These are phyloP conservation scores for Adenanthera pavonina DNA, from an alignment of 306 rosid species.

Conservation along the genomic window DNA sequence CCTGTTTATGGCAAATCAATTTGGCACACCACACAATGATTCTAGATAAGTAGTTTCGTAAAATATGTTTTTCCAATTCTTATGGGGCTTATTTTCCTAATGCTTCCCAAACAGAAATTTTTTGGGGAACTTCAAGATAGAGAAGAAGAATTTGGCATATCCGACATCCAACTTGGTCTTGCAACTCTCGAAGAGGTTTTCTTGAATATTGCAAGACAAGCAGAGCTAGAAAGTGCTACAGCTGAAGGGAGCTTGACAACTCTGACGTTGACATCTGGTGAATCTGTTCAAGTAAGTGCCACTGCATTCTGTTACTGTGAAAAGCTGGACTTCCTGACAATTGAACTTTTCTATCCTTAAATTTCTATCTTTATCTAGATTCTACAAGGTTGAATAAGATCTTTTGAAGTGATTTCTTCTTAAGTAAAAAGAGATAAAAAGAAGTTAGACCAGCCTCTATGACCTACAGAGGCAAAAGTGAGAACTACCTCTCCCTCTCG, in stretches of 20 bases:
- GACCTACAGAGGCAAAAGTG: not conserved
- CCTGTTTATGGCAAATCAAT: slow-evolving; percentile 25
- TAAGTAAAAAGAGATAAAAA: not conserved
- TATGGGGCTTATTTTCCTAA: slow-evolving; percentile 21
- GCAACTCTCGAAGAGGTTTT: slow-evolving; percentile 92
- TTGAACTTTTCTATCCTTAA: not conserved
- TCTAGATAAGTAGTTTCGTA: not conserved
- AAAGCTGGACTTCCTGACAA: not conserved
- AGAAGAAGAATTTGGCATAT: slow-evolving; percentile 72
- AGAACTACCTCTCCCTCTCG: not conserved
- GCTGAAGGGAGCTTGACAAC: slow-evolving; percentile 70
- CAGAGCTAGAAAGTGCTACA: slow-evolving; percentile 83
- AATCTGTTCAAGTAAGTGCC: slow-evolving; percentile 53
- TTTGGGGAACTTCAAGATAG: slow-evolving; percentile 75
- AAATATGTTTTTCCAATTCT: slow-evolving; percentile 2
- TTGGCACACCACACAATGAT: slow-evolving; percentile 5
- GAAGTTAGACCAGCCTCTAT: not conserved
- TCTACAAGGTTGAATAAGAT: not conserved
- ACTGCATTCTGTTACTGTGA: slow-evolving; percentile 7
- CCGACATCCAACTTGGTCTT: slow-evolving; percentile 81
- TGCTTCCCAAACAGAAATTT: slow-evolving; percentile 60
- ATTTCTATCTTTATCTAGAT: not conserved
- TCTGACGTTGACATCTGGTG: slow-evolving; percentile 71
- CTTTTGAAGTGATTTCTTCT: too few relatives aligned
- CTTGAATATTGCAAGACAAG: slow-evolving; percentile 82